Evolutionary conservation across 179 eudicot species (phyloP).

Genomic region (Monotropa hypopitys): DNA sequence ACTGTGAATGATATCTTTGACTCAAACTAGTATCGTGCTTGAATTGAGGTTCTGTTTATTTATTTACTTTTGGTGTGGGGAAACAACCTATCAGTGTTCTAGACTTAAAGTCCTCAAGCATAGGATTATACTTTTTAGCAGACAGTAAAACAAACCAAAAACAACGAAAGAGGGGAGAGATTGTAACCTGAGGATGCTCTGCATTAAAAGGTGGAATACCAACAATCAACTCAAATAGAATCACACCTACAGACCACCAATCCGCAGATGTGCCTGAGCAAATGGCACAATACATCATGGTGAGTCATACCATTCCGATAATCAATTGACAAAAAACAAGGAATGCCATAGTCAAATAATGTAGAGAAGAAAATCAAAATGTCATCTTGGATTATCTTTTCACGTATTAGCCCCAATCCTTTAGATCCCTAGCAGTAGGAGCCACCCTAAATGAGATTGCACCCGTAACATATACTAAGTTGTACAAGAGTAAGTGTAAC

Average conservation of each 20-base stretch:
- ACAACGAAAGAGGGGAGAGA: neutral
- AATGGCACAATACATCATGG: slow-evolving; percentile 9
- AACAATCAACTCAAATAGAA: slow-evolving; percentile 85
- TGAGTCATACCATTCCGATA: neutral
- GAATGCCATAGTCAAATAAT: neutral
- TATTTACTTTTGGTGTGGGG: neutral
- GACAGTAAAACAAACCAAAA: neutral
- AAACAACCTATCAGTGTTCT: neutral
- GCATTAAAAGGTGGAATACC: slow-evolving; percentile 99
- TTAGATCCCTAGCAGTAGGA: neutral
- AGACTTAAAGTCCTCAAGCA: neutral
- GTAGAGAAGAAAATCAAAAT: neutral
- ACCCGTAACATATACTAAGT: too few species aligned
- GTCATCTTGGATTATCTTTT: neutral
- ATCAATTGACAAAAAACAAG: slow-evolving; percentile 2
- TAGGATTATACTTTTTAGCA: neutral
- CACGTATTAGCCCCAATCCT: neutral
- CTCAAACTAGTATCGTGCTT: neutral
- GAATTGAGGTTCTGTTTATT: neutral
- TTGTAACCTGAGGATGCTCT: slow-evolving; percentile 89
- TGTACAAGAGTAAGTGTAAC: too few species aligned
- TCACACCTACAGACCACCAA: slow-evolving; percentile 99
- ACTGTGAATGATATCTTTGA: neutral
- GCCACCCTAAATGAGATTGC: too few species aligned
- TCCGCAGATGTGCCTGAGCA: slow-evolving; percentile 82